Evolutionary conservation across 108 stramenopile genomes (phyloP).

Genomic region (Cylindrotheca fusiformis): DNA sequence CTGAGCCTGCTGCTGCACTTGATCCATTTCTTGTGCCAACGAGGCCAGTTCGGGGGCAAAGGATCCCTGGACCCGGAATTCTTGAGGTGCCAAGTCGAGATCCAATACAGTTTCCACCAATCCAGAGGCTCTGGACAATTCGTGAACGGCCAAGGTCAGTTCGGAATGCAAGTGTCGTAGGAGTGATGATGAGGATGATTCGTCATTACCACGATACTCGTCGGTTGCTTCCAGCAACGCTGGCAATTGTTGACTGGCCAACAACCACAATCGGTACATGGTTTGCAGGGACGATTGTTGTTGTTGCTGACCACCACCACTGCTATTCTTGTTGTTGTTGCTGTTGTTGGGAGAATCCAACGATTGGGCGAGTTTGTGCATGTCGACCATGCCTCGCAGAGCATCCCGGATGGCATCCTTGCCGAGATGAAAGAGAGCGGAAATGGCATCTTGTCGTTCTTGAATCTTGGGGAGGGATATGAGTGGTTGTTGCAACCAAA

Average conservation of each 20-base stretch:
- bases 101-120: slow-evolving; percentile 76
- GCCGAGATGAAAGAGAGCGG: slow-evolving; percentile 56
- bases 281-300: slow-evolving; percentile 58
- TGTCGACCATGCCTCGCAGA: slow-evolving; percentile 50
- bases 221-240: slow-evolving; percentile 48
- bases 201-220: slow-evolving; percentile 6
- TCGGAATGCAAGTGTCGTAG: slow-evolving; percentile 17
- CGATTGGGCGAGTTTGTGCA: slow-evolving; percentile 37
- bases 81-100: slow-evolving; percentile 80
- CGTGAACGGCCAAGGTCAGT: slow-evolving; percentile 14
- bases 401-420: slow-evolving; percentile 68
- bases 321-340: slow-evolving; percentile 15
- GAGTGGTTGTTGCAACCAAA: slow-evolving; percentile 82
- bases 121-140: slow-evolving; percentile 38
- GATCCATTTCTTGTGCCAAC: slow-evolving; percentile 63
- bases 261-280: slow-evolving; percentile 70
- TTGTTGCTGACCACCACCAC: slow-evolving; percentile 2
- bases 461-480: slow-evolving; percentile 50
- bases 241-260: slow-evolving; percentile 64
- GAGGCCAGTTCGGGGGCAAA: slow-evolving; percentile 69
- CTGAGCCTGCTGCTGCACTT: slow-evolving; percentile 60
- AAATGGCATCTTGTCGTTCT: slow-evolving; percentile 74
- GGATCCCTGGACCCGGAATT: slow-evolving; percentile 73
- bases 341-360: no score
- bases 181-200: slow-evolving; percentile 1